phyloP scores from a whole-genome alignment of 495 filamentous ascomycete species.

The Staphylotrichum tortipilum region DNA sequence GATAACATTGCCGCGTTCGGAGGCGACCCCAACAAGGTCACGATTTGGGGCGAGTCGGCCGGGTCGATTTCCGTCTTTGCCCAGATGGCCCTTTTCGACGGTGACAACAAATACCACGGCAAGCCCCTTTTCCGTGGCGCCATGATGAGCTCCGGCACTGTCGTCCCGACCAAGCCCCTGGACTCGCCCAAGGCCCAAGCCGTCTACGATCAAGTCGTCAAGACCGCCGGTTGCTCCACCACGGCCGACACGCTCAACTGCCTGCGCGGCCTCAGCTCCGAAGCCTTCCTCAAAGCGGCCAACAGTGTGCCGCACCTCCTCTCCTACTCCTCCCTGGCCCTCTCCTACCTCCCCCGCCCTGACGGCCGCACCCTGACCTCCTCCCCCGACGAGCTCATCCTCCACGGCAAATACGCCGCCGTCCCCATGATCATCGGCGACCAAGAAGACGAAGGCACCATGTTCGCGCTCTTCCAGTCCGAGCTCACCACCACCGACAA shows the following conservation, averaged over 20 bases:
- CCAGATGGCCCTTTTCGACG: constrained; percentile 61
- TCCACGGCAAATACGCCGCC: constrained; percentile 43
- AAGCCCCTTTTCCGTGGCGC: constrained; percentile 59
- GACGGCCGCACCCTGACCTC: constrained; percentile 49
- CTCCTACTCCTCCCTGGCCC: constrained; percentile 52
- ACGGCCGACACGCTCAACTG: constrained; percentile 52
- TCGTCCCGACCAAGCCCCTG: constrained; percentile 54
- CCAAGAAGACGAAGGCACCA: constrained; percentile 53
- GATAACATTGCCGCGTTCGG: constrained; percentile 62
- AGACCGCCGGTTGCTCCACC: constrained; percentile 47
- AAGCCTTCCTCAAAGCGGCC: constrained; percentile 51
- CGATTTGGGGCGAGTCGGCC: constrained; percentile 69
- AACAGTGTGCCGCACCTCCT: constrained; percentile 59
- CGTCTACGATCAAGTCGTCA: constrained; percentile 56
- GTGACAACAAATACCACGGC: constrained; percentile 60
- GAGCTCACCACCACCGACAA: constrained; percentile 52
- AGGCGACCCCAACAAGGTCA: constrained; percentile 56
- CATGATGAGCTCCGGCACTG: constrained; percentile 64
- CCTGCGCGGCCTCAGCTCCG: constrained; percentile 51
- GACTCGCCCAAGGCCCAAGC: constrained; percentile 54
- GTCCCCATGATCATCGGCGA: constrained; percentile 53
- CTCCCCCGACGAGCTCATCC: constrained; percentile 46
- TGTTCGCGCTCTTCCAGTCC: constrained; percentile 52
- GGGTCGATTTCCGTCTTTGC: constrained; percentile 64
- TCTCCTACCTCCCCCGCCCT: constrained; percentile 58